Evolutionary conservation across 2,329 filamentous ascomycete genomes (phyloP).

Genomic region (Fusarium sambucinum): DNA sequence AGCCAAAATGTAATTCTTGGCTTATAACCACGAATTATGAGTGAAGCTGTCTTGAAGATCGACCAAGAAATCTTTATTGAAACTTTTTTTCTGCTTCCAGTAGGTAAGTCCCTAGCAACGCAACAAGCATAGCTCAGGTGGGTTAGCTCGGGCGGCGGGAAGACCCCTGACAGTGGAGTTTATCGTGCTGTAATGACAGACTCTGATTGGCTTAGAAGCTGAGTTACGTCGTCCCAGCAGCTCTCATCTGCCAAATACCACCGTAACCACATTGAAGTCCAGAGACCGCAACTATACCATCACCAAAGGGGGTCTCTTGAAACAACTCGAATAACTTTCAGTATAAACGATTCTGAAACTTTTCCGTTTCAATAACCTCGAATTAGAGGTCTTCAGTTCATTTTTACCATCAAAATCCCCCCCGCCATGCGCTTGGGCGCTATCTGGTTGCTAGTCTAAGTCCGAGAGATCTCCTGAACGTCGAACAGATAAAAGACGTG

Average conservation of each 20-base stretch:
- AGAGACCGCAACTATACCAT: conserved; percentile 35
- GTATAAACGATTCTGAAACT: background rate
- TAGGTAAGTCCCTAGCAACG: conserved; percentile 34
- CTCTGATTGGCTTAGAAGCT: conserved; percentile 46
- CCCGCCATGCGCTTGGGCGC: conserved; percentile 46
- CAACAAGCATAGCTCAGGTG: conserved; percentile 22
- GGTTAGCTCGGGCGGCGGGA: conserved; percentile 40
- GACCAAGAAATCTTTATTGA: conserved; percentile 19
- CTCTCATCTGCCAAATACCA: conserved; percentile 38
- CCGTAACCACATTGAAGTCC: conserved; percentile 28
- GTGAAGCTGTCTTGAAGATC: conserved; percentile 31
- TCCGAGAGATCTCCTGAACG: conserved; percentile 48
- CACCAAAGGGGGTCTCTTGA: conserved; percentile 15
- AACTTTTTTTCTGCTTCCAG: conserved; percentile 46
- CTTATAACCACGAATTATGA: conserved; percentile 16
- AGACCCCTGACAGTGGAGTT: conserved; percentile 44
- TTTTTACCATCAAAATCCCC: conserved; percentile 3
- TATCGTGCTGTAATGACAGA: conserved; percentile 38
- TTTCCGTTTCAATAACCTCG: background rate
- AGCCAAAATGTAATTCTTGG: conserved; percentile 2
- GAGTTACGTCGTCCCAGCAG: conserved; percentile 42
- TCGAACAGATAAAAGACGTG: conserved; percentile 50
- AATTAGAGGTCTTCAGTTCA: conserved; percentile 6
- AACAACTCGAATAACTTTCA: conserved; percentile 9
- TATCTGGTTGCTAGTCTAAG: conserved; percentile 41